Evolutionary conservation across 2,329 filamentous ascomycete genomes (phyloP), one percentile per base, ranked within the genome.

Genomic region (Endothia cerciana): DNA sequence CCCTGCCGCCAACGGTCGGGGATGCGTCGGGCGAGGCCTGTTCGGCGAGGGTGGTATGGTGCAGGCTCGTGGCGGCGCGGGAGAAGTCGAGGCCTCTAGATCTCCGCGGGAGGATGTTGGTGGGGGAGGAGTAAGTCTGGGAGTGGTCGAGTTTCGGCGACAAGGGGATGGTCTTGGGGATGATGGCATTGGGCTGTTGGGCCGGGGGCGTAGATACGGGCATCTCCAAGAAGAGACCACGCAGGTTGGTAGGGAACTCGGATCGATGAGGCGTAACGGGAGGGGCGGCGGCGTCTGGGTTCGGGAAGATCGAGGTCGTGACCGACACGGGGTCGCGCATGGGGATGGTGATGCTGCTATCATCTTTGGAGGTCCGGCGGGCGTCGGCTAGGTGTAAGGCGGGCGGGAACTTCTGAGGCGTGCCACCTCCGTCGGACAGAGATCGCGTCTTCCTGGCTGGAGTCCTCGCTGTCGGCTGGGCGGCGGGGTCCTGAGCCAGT

Each of bases 81-180:
- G 94, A 94, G 77, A 97, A 98, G 79, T 98, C 94, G 68, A 97
- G 83, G 53, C 94, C 94, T 64, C 94, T 88, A 38, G 94, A 97
- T 68, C 94, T 89, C 70, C 94, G 88, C 22, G 94, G 94, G 8
- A 98, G 85, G 57, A 97, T 91, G 63, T 94, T 96, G 2, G 67
- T 68, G 17, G 94, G 93, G 1, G 93, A 94, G 51, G 91, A 91
- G 80, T 96, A 97, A 58, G 89, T 92, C 71, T 93, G 91, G 25
- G 90, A 90, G 64, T 91, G 86, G 76, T 97, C 93, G 69, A 95
- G 86, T 76, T 96, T 93, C 19, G 94, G 93, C 2, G 93, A 97
- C 67, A 94, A 83, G 71, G 93, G 92, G 33, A 80, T 80, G n/a
- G 88, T 81, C 73, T 85, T 89, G 69, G 82, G 78, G 62, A 83